Evolutionary conservation across 768 basidiomycete genomes (phyloP).

Genomic region (Pleurotus tuoliensis): DNA sequence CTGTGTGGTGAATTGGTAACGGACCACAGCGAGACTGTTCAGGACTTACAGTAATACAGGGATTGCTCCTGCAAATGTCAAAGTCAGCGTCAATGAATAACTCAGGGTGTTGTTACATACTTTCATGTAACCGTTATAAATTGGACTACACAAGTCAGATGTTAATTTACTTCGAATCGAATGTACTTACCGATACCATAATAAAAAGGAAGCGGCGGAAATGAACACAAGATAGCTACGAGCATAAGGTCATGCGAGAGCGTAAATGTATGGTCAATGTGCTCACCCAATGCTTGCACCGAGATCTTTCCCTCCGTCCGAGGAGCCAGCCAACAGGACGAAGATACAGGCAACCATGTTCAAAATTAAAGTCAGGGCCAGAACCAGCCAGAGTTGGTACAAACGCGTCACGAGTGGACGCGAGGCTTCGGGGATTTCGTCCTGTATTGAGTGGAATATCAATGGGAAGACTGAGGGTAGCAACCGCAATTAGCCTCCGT

Average conservation of each 20-base stretch:
- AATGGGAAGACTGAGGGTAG: slow-evolving; percentile 75
- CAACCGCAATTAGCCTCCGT: slow-evolving; percentile 10
- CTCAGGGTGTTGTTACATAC: slow-evolving; percentile 33
- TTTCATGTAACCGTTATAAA: slow-evolving; percentile 98
- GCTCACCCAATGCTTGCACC: slow-evolving; percentile 80
- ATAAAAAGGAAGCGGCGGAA: slow-evolving; percentile 73
- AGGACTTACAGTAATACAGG: slow-evolving; percentile 79
- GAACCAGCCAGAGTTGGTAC: slow-evolving; percentile 93
- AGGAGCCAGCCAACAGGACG: slow-evolving; percentile 72
- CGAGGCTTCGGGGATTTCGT: slow-evolving; percentile 84
- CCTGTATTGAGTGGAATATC: slow-evolving; percentile 89
- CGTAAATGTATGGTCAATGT: slow-evolving; percentile 9
- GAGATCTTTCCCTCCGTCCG: slow-evolving; percentile 74
- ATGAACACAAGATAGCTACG: slow-evolving; percentile 79
- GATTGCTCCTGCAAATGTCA: slow-evolving; percentile 70
- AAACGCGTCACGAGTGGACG: slow-evolving; percentile 78
- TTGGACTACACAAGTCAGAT: slow-evolving; percentile 52
- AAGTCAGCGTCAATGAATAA: neutral
- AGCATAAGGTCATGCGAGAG: slow-evolving; percentile 19
- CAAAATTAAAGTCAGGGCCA: slow-evolving; percentile 73
- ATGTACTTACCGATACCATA: slow-evolving; percentile 84
- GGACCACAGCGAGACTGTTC: neutral
- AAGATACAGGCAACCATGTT: slow-evolving; percentile 92
- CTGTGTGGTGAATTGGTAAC: slow-evolving; percentile 38
- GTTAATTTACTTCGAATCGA: slow-evolving; percentile 11